Base-by-base conservation (phyloP, 2,329 filamentous ascomycete species). In the Curvularia sp. region DNA sequence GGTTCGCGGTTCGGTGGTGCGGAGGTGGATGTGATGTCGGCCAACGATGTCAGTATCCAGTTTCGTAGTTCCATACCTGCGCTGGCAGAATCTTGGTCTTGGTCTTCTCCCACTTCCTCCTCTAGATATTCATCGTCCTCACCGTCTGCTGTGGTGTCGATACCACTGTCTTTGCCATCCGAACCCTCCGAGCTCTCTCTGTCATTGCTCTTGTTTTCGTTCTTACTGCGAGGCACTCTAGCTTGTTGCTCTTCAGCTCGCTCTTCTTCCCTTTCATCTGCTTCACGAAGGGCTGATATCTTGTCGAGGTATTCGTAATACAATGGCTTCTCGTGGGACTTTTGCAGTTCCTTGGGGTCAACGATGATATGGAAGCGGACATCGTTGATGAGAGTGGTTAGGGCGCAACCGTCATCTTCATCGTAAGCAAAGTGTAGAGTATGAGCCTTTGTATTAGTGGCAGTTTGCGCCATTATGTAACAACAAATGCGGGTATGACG, bases 281-380 rank as follows among this genome's bases (percentile, higher is more conserved):
- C 59, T 42, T 64, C 59, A 15, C 65, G 65, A 13, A 66, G 55
- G 1, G 47, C 55, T 9, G 45, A 58, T 10, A 66, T 47, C 25
- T 63, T 64, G 18, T 66, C 63, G 2, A 67, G 55, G 23, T 67
- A 66, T 18, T 64, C 61, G n/a, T 64, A 61, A 48, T 64, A 67
- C 2, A 66, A 25, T 3, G 53, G 55, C 34, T 64, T 66, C 4
- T 66, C 61, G 7, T 57, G 49, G 2, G 58, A 59, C 30, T 63
- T 63, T 45, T 63, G 59, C 1, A 66, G 38, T 9, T 48, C 55
- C 6, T 57, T 56, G 2, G 57, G 57, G 18, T 61, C 41, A 9
- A 57, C 57, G 2, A 47, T 61, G 43, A 66, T 25, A 21, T 67
- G 63, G 25, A 66, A 67, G 41, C 63, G 65, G 12, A 67, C 61